Evolutionary conservation across 805 yeast species (phyloP), one percentile per base, ranked within the genome.

Genomic region (Starmerella potacharoeniae): DNA sequence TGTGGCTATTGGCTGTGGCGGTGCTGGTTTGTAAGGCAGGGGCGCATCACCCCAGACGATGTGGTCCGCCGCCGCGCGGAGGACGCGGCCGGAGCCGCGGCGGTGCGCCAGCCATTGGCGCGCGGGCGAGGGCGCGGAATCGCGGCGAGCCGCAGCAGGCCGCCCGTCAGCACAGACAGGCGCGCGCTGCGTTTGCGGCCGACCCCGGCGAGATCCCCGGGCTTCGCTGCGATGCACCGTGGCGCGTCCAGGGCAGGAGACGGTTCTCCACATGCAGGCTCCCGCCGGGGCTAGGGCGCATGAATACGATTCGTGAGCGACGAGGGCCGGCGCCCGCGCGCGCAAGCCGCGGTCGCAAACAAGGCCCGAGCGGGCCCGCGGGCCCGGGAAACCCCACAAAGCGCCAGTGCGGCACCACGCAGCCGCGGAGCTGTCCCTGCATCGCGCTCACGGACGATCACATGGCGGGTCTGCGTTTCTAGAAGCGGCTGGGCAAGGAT

Each of bases 241-340:
- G 49, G 49, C 49, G 49, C 49, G 49, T 46, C 39, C 40, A 16
- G 30, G 39, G 48, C 14, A 34, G 39, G 22, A 8, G 10, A 31
- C 47, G 10, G 28, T 33, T 46, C 40, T 22, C 49, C 49, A 33
- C 49, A 46, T 46, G 49, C 40, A 46, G 17, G 37, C 39, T 9
- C 49, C 17, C 34, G 17, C 9, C 5, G 13, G 30, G 49, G 49
- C 16, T 7, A 34, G 49, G 49, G 49, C 28, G 14, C 6, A 31
- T 28, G 49, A 46, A 46, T 46, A 34, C 49, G 49, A 46, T 8
- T 44, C 30, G 48, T 22, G 36, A 33, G 31, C 35, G 48, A 31
- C 35, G 48, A n/a, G 16, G 14, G 8, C 22, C 45, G 14, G 45
- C 33, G 33, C 29, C 13, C n/a, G 14, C 39, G 39, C 39, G 6